Evolutionary conservation across 176 grass and related monocot species (phyloP).

Genomic region (Triticum monococcum): DNA sequence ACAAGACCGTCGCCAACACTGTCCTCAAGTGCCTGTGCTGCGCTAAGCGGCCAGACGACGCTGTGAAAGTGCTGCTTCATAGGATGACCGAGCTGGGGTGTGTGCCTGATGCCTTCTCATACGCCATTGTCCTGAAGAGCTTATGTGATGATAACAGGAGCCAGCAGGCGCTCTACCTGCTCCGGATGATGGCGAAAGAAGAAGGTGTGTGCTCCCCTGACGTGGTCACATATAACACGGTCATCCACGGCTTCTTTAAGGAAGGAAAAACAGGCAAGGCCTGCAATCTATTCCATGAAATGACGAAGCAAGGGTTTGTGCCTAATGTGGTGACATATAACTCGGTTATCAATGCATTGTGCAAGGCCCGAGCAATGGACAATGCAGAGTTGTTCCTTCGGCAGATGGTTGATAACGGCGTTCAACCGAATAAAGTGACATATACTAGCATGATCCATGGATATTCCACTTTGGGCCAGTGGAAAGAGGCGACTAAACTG

Average conservation of each 20-base stretch:
- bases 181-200: not conserved
- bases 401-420: not conserved
- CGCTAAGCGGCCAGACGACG: not conserved
- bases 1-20: not conserved
- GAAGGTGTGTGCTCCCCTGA: not conserved
- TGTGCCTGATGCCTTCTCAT: not conserved
- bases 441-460: not conserved
- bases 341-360: not conserved
- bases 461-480: not conserved
- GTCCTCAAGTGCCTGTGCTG: not conserved
- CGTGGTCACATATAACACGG: not conserved
- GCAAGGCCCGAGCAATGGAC: not conserved
- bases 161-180: not conserved
- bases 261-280: not conserved
- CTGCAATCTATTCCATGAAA: not conserved
- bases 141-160: not conserved
- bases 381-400: not conserved
- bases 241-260: not conserved
- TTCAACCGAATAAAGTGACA: not conserved
- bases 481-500: not conserved
- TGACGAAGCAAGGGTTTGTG: not conserved
- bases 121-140: not conserved
- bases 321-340: not conserved
- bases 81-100: not conserved
- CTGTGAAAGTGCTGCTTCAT: not conserved